phyloP scores from a whole-genome alignment of 495 filamentous ascomycete genomes.

The Xylaria telfairii region DNA sequence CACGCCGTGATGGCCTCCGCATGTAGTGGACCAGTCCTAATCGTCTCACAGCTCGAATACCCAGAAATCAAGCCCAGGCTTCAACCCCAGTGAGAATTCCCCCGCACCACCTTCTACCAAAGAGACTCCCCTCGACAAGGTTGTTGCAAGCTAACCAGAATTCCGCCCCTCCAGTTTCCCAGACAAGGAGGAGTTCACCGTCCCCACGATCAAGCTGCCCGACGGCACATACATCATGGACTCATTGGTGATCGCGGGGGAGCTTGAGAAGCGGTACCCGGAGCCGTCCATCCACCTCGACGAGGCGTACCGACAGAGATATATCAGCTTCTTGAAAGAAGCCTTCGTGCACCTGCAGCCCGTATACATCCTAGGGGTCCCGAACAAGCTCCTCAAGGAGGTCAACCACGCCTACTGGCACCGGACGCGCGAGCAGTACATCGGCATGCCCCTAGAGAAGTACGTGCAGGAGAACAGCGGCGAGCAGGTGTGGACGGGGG shows the following conservation, averaged over 20 bases:
- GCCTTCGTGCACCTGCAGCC: constrained; percentile 31
- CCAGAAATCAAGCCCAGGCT: constrained; percentile 61
- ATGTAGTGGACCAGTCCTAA: neutral
- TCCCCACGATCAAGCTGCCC: constrained; percentile 58
- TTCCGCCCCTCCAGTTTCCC: constrained; percentile 46
- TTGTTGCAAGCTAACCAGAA: constrained; percentile 28
- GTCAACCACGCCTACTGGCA: constrained; percentile 53
- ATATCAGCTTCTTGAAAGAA: constrained; percentile 34
- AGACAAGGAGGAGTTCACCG: constrained; percentile 51
- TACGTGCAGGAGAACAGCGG: constrained; percentile 47
- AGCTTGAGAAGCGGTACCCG: constrained; percentile 60
- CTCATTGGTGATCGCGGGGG: constrained; percentile 55
- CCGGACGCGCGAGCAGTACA: constrained; percentile 41
- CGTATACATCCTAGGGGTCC: constrained; percentile 45
- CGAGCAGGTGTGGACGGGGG: constrained; percentile 44
- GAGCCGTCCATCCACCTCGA: constrained; percentile 55
- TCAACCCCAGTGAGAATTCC: constrained; percentile 48
- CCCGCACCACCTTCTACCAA: neutral
- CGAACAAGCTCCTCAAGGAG: constrained; percentile 46
- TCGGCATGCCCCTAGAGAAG: constrained; percentile 55
- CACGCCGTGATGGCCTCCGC: neutral
- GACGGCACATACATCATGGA: constrained; percentile 65
- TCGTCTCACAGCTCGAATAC: constrained; percentile 54
- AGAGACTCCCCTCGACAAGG: neutral
- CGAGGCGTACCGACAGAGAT: constrained; percentile 30